Conservation (phyloP, 75 land plant species). For the Ceratopteris richardii region DNA sequence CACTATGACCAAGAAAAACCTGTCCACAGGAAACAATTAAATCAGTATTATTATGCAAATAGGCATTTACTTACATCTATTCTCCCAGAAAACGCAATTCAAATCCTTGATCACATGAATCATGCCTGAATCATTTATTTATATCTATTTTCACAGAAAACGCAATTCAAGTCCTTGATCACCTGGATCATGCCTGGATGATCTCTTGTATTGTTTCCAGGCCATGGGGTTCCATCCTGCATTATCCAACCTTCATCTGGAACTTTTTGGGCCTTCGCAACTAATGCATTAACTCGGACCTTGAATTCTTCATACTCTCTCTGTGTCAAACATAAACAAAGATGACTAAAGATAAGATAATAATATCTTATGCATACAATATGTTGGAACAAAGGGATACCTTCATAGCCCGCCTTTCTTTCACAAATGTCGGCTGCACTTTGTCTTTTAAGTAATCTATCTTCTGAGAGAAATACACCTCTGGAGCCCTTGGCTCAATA, state of each 20-base stretch:
- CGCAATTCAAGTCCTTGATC: background rate
- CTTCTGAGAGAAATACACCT: constrained; percentile 73
- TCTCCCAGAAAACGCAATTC: background rate
- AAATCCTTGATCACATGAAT: background rate
- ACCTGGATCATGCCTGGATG: constrained; percentile 28
- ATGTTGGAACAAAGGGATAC: constrained; percentile 11
- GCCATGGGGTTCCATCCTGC: constrained; percentile 23
- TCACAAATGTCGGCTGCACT: constrained; percentile 66
- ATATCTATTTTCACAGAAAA: too few relatives aligned
- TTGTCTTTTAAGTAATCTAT: constrained; percentile 82
- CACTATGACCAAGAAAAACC: constrained; percentile 78
- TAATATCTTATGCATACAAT: background rate
- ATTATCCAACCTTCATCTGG: constrained; percentile 25
- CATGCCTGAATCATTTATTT: too few relatives aligned
- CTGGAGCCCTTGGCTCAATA: constrained; percentile 76
- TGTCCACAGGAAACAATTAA: constrained; percentile 5
- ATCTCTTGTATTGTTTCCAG: constrained; percentile 17
- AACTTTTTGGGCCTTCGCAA: constrained; percentile 21
- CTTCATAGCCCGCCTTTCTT: constrained; percentile 73
- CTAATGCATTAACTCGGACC: constrained; percentile 23
- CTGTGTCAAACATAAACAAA: background rate
- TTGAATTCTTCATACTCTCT: constrained; percentile 31
- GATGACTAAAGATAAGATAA: background rate
- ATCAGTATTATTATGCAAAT: too few relatives aligned
- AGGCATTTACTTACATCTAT: too few relatives aligned